A percentile compares a stretch with the other conserved stretches of the same genome.
These are phyloP conservation scores for Cladobotryum protrusum DNA, from an alignment of 2,329 filamentous ascomycete species.

Conservation along the genomic window DNA sequence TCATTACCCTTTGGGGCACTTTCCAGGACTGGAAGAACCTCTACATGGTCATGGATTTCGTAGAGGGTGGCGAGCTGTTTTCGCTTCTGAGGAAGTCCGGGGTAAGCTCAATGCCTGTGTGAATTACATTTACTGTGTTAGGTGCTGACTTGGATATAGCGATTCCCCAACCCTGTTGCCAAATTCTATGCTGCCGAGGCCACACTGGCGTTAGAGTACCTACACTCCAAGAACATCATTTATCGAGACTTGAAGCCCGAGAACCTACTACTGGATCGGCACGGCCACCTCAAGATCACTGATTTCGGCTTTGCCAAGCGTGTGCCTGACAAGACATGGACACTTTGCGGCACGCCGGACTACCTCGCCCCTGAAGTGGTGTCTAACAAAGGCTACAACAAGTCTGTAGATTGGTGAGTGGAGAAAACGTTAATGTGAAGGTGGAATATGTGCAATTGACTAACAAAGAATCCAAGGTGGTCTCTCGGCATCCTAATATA, in stretches of 20 bases:
- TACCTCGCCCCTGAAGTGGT: slow-evolving; percentile 97
- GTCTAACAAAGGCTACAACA: slow-evolving; percentile 99
- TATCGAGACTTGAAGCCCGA: slow-evolving; percentile 97
- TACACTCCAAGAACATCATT: slow-evolving; percentile 92
- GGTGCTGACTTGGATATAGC: slow-evolving; percentile 44
- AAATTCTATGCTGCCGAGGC: slow-evolving; percentile 99
- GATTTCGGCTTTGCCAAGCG: slow-evolving; percentile 99
- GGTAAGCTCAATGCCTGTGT: slow-evolving; percentile 39
- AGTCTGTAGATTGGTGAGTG: slow-evolving; percentile 96
- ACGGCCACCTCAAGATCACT: slow-evolving; percentile 93
- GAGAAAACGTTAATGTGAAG: background rate
- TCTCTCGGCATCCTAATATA: slow-evolving; percentile 97
- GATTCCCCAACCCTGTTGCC: slow-evolving; percentile 95
- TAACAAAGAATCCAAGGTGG: slow-evolving; percentile 61
- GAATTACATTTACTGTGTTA: background rate
- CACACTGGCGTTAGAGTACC: slow-evolving; percentile 88
- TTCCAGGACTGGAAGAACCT: slow-evolving; percentile 94
- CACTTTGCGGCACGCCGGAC: slow-evolving; percentile 92
- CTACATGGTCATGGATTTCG: slow-evolving; percentile 99
- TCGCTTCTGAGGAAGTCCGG: slow-evolving; percentile 92
- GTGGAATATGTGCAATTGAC: slow-evolving; percentile 6
- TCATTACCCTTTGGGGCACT: slow-evolving; percentile 97
- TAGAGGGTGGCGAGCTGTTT: slow-evolving; percentile 96
- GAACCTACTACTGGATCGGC: slow-evolving; percentile 83
- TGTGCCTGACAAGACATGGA: slow-evolving; percentile 98